phyloP scores from a whole-genome alignment of 495 filamentous ascomycete species.

The Aspergillus panamensis region DNA sequence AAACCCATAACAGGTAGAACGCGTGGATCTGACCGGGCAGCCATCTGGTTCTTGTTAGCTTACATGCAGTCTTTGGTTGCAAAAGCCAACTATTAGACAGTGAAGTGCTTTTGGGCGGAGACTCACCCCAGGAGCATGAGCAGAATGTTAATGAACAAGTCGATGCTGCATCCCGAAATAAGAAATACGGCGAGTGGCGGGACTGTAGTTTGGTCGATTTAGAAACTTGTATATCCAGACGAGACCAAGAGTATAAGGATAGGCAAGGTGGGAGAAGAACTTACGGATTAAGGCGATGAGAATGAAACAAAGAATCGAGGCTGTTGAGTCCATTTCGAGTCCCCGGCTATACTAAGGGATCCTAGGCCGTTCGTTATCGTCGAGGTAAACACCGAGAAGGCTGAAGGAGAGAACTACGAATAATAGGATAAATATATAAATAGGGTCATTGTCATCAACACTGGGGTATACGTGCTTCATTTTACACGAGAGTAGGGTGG shows the following conservation, averaged over 20 bases:
- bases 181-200: constrained; percentile 62
- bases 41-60: constrained; percentile 45
- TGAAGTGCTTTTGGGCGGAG: not conserved
- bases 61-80: not conserved
- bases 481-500: constrained; percentile 18
- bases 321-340: constrained; percentile 34
- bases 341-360: not conserved
- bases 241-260: not conserved
- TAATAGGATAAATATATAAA: constrained; percentile 35
- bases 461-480: constrained; percentile 32
- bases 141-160: constrained; percentile 62
- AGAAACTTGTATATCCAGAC: not conserved
- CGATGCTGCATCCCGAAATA: constrained; percentile 60
- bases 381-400: constrained; percentile 29
- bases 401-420: constrained; percentile 30
- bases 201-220: constrained; percentile 34
- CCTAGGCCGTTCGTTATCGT: constrained; percentile 17
- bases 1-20: constrained; percentile 88
- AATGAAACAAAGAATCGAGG: constrained; percentile 45
- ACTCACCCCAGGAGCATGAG: constrained; percentile 60
- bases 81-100: not conserved
- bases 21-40: constrained; percentile 84
- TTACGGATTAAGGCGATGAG: constrained; percentile 58
- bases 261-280: constrained; percentile 16
- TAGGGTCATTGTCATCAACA: constrained; percentile 29